Evolutionary conservation across 1,284 basidiomycete genomes (phyloP).

Genomic region (Cutaneotrichosporon cavernicola): DNA sequence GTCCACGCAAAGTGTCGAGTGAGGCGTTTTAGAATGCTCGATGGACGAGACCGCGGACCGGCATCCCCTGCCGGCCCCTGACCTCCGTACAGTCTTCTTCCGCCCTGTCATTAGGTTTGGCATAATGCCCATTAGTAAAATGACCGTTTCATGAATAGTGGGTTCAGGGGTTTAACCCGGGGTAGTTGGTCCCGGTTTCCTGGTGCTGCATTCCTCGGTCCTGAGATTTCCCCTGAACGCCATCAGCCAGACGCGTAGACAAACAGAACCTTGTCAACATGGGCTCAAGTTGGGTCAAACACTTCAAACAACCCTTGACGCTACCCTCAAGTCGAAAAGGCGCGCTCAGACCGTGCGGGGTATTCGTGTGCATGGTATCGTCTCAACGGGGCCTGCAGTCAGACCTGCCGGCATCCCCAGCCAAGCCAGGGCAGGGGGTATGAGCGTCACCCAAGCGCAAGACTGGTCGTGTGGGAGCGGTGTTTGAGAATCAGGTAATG

Average conservation of each 20-base stretch:
- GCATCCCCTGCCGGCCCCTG: neutral
- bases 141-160: neutral
- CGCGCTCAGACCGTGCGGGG: neutral
- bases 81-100: neutral
- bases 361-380: conserved; percentile 2
- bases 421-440: neutral
- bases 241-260: neutral
- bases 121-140: neutral
- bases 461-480: neutral
- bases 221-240: neutral
- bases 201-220: neutral
- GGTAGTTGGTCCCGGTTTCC: neutral
- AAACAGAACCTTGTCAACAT: neutral
- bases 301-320: neutral
- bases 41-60: neutral
- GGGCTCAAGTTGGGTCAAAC: neutral
- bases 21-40: neutral
- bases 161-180: neutral
- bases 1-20: too few species aligned
- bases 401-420: neutral
- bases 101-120: neutral
- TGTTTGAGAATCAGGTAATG: too few species aligned
- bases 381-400: too few species aligned
- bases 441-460: neutral
- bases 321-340: too few species aligned